A percentile compares a stretch with the other conserved stretches of the same genome.
These are phyloP conservation scores for Trichoderma afroharzianum DNA, from an alignment of 2,329 filamentous ascomycete genomes.

Conservation along the genomic window DNA sequence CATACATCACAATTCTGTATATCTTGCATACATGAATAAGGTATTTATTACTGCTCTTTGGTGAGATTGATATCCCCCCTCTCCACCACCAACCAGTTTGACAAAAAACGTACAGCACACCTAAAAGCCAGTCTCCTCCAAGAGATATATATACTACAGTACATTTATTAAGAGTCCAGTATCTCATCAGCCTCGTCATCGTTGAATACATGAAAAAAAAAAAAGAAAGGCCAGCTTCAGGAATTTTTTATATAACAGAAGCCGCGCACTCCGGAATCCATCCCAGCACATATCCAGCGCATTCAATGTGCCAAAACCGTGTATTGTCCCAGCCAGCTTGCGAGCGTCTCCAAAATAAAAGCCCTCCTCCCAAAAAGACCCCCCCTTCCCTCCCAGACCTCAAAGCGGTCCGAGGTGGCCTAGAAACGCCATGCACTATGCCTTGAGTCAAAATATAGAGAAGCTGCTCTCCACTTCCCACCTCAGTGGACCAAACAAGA, in stretches of 20 bases:
- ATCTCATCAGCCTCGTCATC: conserved; percentile 15
- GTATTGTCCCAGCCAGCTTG: not conserved
- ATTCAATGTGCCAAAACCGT: not conserved
- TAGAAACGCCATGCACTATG: conserved; percentile 21
- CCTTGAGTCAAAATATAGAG: conserved; percentile 12
- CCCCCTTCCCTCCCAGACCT: not conserved
- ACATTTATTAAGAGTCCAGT: conserved; percentile 10
- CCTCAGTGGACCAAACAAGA: not conserved
- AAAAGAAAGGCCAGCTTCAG: not conserved
- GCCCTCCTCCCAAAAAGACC: not conserved
- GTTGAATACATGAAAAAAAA: conserved; percentile 12
- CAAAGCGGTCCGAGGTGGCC: conserved; percentile 12
- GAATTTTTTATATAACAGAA: not conserved
- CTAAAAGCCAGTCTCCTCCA: not conserved
- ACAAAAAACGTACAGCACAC: not conserved
- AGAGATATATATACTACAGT: conserved; percentile 13
- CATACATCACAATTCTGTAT: not conserved
- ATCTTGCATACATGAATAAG: not conserved
- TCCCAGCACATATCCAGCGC: not conserved
- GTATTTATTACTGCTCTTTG: not conserved
- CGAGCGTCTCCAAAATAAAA: conserved; percentile 8
- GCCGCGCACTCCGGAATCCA: not conserved
- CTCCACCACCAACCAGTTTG: not conserved
- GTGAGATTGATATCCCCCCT: not conserved
- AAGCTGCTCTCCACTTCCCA: not conserved